Percentiles rank a stretch among this genome's conserved stretches.
Evolutionary conservation across 1,139 yeast genomes (phyloP).

Genomic region (Casaregolazyma suthepensis): DNA sequence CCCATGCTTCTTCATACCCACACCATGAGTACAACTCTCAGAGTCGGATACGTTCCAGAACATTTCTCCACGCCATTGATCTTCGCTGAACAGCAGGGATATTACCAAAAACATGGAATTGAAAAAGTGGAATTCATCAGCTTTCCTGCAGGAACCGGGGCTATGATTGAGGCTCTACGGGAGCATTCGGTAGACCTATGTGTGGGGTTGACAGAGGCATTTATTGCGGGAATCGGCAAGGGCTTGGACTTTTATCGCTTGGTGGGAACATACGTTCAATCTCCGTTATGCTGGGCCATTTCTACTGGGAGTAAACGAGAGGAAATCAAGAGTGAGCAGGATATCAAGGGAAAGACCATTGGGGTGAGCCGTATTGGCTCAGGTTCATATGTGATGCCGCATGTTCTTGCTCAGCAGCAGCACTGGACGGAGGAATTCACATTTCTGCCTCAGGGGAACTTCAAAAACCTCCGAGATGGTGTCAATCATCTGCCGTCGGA

Average conservation of each 20-base stretch:
- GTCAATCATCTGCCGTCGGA: slow-evolving; percentile 51
- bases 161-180: slow-evolving; percentile 67
- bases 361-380: slow-evolving; percentile 87
- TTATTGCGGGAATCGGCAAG: slow-evolving; percentile 73
- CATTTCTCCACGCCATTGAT: slow-evolving; percentile 85
- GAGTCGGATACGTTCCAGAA: slow-evolving; percentile 83
- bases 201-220: slow-evolving; percentile 87
- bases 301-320: slow-evolving; percentile 63
- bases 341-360: slow-evolving; percentile 56
- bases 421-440: slow-evolving; percentile 37
- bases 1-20: background rate
- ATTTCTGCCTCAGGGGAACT: slow-evolving; percentile 59
- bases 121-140: slow-evolving; percentile 59
- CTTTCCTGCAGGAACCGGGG: slow-evolving; percentile 84
- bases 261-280: slow-evolving; percentile 74
- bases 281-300: slow-evolving; percentile 85
- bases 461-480: slow-evolving; percentile 69
- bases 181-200: slow-evolving; percentile 61
- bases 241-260: slow-evolving; percentile 61
- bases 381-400: slow-evolving; percentile 89
- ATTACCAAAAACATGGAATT: slow-evolving; percentile 40
- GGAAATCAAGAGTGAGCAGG: slow-evolving; percentile 45
- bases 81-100: slow-evolving; percentile 60
- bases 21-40: slow-evolving; percentile 26
- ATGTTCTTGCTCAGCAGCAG: slow-evolving; percentile 64